phyloP scores from a whole-genome alignment of 768 basidiomycete species.

The Leccinum variicolor region DNA sequence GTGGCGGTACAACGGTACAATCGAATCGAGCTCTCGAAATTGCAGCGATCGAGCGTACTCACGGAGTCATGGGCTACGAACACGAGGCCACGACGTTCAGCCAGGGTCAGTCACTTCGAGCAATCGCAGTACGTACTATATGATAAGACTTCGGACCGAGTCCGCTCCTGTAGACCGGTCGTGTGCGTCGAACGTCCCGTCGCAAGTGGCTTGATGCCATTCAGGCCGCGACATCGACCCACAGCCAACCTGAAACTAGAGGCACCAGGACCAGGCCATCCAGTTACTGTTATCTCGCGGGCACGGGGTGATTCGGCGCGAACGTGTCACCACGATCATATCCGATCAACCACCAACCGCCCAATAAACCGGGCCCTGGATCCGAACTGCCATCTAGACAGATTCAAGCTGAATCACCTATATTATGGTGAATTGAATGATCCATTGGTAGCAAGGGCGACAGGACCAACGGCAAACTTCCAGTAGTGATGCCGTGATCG shows the following conservation, averaged over 20 bases:
- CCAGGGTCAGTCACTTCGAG: not conserved
- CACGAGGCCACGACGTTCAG: not conserved
- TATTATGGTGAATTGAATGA: not conserved
- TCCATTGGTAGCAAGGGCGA: not conserved
- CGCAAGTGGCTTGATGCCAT: not conserved
- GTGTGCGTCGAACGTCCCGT: not conserved
- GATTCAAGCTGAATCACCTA: not conserved
- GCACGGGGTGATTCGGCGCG: not conserved
- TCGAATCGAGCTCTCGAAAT: not conserved
- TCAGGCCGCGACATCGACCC: not conserved
- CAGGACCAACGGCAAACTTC: not conserved
- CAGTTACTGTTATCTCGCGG: not conserved
- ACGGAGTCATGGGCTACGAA: not conserved
- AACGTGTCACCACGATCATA: not conserved
- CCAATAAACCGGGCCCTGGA: not conserved
- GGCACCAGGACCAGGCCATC: not conserved
- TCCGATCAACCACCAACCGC: not conserved
- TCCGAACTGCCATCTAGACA: not conserved
- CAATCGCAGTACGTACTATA: not conserved
- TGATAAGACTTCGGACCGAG: not conserved
- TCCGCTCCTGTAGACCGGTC: not conserved
- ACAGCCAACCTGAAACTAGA: not conserved
- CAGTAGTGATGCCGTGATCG: not conserved
- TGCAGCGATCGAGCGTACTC: not conserved
- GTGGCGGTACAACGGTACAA: not conserved